These are phyloP conservation scores for Chaetomium fimeti DNA, from an alignment of 495 filamentous ascomycete genomes.

Conservation along the genomic window DNA sequence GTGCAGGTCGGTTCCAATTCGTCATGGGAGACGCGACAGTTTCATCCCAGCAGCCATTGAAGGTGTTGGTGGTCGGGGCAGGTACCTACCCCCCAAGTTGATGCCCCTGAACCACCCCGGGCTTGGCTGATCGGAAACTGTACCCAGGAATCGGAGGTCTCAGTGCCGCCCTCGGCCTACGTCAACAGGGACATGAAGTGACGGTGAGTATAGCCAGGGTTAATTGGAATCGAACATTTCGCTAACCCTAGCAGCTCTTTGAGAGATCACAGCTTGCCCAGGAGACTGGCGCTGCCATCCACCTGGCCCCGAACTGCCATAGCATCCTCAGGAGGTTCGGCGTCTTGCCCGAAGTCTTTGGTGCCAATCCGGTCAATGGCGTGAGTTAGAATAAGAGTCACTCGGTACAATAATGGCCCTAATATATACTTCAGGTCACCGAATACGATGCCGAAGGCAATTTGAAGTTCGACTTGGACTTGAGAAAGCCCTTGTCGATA, in stretches of 20 bases:
- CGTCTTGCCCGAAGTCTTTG: slow-evolving; percentile 14
- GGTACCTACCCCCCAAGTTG: neutral
- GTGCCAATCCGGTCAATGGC: slow-evolving; percentile 15
- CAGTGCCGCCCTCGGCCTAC: slow-evolving; percentile 16
- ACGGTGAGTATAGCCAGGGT: neutral
- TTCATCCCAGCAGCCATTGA: neutral
- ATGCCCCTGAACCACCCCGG: neutral
- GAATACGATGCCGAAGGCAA: slow-evolving; percentile 1
- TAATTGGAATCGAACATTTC: neutral
- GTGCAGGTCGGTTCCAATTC: neutral
- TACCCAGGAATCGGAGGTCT: slow-evolving; percentile 15
- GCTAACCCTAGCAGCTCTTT: slow-evolving; percentile 4
- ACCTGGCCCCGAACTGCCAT: slow-evolving; percentile 17
- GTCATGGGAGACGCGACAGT: neutral
- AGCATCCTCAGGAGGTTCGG: slow-evolving; percentile 14
- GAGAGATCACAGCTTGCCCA: slow-evolving; percentile 12
- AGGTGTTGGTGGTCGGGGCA: slow-evolving; percentile 18
- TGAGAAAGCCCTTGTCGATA: neutral
- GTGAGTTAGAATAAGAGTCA: neutral
- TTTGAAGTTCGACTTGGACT: slow-evolving; percentile 7
- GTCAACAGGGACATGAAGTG: slow-evolving; percentile 16
- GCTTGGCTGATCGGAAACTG: neutral
- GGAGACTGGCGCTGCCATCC: slow-evolving; percentile 15
- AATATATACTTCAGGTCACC: neutral
- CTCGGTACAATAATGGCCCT: neutral